Evolutionary conservation across 257 asterid genomes (phyloP), one percentile per base, ranked within the genome.

Genomic region (Scutellaria barbata): DNA sequence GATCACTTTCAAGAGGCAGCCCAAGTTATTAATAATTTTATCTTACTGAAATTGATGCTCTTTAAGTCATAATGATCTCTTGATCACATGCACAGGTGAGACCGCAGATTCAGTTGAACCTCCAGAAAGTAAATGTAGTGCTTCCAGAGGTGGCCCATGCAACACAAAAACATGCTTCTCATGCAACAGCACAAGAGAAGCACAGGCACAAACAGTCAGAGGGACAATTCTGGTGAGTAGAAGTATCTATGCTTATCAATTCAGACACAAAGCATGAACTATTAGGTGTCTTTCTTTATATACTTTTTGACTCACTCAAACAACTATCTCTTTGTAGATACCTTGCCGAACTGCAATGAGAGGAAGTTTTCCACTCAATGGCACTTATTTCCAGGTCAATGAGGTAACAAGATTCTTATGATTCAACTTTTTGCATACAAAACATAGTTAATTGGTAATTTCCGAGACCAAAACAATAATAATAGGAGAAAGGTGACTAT

Each of bases 361-460:
- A 73, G 97, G 97, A 66, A 84, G 95, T 80, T 90, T 90, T 85
- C 95, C 94, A 51, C 89, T 90, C 73, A 90, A 90, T 14, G 97
- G 97, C 68, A 90, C 97, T 55, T 90, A 90, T 80, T 90, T 90
- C 86, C 95, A 88, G 76, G 95, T 90, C 69, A 90, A 90, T 69
- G 97, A 90, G 93, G 97, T 90, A 81, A 74, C 45, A 63, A n/a
- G 37, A 42, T 69, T 68, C 60, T 58, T 48, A 50, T 37, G 16
- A 50, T 75, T 74, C 43, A 25, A 33, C 13, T 45, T 62, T 47
- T 16, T 7, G 48, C 17, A 17, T 54, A 25, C 20, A 20, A 39
- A 46, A 66, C n/a, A 51, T 30, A 22, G 17, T 14, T 16, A 52
- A 11, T 39, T 40, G 68, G 48, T 60, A 18, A 68, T 41, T 42